phyloP scores from a whole-genome alignment of 2,329 filamentous ascomycete genomes.

The Pyricularia grisea region DNA sequence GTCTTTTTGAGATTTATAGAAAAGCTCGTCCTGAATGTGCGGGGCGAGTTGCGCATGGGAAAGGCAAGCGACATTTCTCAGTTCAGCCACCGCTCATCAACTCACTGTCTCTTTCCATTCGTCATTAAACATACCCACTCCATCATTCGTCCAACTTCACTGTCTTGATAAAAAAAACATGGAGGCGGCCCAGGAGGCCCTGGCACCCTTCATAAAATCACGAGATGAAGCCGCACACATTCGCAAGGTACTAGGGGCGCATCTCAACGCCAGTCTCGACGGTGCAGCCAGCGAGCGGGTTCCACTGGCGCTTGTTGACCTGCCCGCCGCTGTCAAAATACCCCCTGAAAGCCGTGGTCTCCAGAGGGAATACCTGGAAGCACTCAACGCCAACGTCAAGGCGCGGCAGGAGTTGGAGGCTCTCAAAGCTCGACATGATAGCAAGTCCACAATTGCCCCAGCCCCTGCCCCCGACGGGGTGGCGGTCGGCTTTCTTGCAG shows the following conservation, averaged over 20 bases:
- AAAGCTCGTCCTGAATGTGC: neutral
- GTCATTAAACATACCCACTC: neutral
- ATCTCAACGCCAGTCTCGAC: constrained; percentile 38
- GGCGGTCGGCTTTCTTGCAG: constrained; percentile 26
- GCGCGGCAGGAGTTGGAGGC: constrained; percentile 27
- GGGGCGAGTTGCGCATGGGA: neutral
- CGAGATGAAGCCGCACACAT: constrained; percentile 49
- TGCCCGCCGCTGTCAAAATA: constrained; percentile 21
- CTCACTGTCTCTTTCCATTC: neutral
- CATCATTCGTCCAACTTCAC: neutral
- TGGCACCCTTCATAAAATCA: constrained; percentile 45
- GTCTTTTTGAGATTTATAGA: neutral
- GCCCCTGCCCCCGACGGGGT: constrained; percentile 7
- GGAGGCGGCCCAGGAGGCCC: constrained; percentile 13
- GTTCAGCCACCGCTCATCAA: neutral
- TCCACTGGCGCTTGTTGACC: constrained; percentile 35
- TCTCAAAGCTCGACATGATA: neutral
- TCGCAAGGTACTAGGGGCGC: constrained; percentile 42
- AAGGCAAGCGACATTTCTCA: neutral
- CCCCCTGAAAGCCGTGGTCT: constrained; percentile 32
- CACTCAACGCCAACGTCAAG: constrained; percentile 39
- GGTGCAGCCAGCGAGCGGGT: constrained; percentile 21
- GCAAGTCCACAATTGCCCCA: constrained; percentile 4
- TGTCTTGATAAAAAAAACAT: neutral
- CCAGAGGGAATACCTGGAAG: constrained; percentile 45